phyloP scores from a whole-genome alignment of 179 eudicot species.

The Gypsophila paniculata region DNA sequence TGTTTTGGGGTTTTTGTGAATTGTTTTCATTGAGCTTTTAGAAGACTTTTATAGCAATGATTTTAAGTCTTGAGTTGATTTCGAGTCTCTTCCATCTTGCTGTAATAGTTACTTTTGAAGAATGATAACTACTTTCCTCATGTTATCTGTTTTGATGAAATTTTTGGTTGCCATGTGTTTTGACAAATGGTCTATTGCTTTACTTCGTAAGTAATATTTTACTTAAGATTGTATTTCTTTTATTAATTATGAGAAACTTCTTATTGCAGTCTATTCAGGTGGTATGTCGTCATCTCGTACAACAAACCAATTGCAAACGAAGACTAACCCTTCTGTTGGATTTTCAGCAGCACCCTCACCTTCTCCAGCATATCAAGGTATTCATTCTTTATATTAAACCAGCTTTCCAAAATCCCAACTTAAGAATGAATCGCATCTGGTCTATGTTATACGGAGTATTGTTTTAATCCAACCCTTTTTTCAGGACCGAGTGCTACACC shows the following conservation, averaged over 20 bases:
- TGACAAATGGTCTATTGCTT: not conserved
- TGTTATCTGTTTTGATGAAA: not conserved
- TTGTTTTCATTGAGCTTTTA: too few relatives aligned
- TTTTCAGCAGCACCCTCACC: slow-evolving; percentile 47
- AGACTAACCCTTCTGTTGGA: slow-evolving; percentile 33
- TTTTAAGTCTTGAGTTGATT: not conserved
- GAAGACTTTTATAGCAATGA: not conserved
- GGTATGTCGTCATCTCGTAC: slow-evolving; percentile 33
- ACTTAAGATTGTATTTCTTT: not conserved
- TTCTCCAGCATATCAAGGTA: slow-evolving; percentile 57
- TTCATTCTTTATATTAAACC: slow-evolving; percentile 6
- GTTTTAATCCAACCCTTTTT: slow-evolving; percentile 17
- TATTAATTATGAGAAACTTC: not conserved
- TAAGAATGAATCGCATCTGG: not conserved
- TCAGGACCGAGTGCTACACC: slow-evolving; percentile 48
- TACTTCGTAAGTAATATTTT: not conserved
- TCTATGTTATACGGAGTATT: slow-evolving; percentile 2
- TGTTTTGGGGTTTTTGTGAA: too few relatives aligned
- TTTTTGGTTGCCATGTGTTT: too few relatives aligned
- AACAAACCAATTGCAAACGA: slow-evolving; percentile 17
- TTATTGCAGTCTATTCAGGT: slow-evolving; percentile 36
- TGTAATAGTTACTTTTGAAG: not conserved
- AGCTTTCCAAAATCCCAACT: not conserved
- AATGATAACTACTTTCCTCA: not conserved
- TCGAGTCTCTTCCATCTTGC: not conserved